phyloP scores from a whole-genome alignment of 257 asterid genomes.

The Anisodus tanguticus region DNA sequence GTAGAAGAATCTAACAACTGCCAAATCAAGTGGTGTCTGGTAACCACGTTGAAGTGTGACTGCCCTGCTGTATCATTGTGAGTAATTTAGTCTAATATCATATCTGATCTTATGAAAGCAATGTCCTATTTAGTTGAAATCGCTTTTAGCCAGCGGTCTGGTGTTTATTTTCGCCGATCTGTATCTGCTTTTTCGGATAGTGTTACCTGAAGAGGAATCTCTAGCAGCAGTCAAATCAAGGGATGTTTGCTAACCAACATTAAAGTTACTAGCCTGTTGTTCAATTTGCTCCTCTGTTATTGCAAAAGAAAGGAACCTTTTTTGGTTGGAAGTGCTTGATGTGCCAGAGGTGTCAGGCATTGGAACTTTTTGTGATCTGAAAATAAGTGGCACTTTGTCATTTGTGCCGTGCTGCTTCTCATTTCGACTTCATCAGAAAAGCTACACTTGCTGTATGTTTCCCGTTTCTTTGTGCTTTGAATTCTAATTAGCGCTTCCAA shows the following conservation, averaged over 20 bases:
- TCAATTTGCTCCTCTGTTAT: not conserved
- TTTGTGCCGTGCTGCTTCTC: not conserved
- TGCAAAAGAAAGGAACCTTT: not conserved
- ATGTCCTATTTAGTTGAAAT: not conserved
- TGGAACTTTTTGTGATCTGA: too few species aligned
- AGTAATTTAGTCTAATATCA: not conserved
- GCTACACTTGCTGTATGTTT: not conserved
- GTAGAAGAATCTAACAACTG: not conserved
- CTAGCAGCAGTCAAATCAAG: not conserved
- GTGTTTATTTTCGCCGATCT: not conserved
- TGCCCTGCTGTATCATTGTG: not conserved
- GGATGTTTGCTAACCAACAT: not conserved
- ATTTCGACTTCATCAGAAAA: conserved; percentile 6
- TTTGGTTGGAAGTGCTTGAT: not conserved
- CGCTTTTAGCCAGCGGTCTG: not conserved
- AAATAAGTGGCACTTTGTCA: too few species aligned
- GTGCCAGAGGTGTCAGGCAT: not conserved
- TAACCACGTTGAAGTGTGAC: not conserved
- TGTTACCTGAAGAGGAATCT: conserved; percentile 10
- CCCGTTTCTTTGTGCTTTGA: not conserved
- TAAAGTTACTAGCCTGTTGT: not conserved
- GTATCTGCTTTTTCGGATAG: not conserved
- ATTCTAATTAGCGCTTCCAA: not conserved
- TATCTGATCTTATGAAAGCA: not conserved
- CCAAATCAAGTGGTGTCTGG: not conserved